Evolutionary conservation across 2,329 filamentous ascomycete genomes (phyloP).

Genomic region (Chaetomium strumarium): DNA sequence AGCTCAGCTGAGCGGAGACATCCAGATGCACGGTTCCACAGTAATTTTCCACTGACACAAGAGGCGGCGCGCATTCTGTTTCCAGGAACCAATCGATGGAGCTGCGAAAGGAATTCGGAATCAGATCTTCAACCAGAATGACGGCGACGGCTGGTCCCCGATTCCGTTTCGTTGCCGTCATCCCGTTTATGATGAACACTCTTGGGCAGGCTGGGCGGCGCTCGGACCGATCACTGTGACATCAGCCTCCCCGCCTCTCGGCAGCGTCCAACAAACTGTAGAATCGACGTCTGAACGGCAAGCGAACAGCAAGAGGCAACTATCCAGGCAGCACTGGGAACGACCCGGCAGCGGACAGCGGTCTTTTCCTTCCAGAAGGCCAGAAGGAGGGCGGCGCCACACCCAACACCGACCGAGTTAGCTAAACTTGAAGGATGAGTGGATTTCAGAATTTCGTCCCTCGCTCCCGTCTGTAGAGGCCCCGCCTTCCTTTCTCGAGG

Average conservation of each 20-base stretch:
- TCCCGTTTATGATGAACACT: not conserved
- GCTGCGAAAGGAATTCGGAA: not conserved
- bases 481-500: conserved; percentile 2
- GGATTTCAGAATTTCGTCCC: conserved; percentile 7
- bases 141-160: not conserved
- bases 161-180: conserved; percentile 3
- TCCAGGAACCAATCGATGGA: conserved; percentile 2
- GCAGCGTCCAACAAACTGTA: not conserved
- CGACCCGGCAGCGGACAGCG: not conserved
- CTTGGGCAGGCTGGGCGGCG: not conserved
- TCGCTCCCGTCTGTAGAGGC: too few species aligned
- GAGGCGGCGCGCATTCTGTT: conserved; percentile 2
- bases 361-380: not conserved
- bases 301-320: too few species aligned
- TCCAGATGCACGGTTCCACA: conserved; percentile 16
- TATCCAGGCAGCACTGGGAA: too few species aligned
- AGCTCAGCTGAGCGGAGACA: conserved; percentile 12
- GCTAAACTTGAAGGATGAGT: not conserved
- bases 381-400: not conserved
- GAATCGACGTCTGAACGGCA: not conserved
- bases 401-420: too few species aligned
- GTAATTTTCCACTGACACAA: conserved; percentile 13
- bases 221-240: conserved; percentile 11
- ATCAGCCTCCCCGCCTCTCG: conserved; percentile 9
- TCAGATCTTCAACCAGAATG: not conserved